Evolutionary conservation across 169 alveolate genomes (phyloP).

Genomic region (Eimeria maxima): DNA sequence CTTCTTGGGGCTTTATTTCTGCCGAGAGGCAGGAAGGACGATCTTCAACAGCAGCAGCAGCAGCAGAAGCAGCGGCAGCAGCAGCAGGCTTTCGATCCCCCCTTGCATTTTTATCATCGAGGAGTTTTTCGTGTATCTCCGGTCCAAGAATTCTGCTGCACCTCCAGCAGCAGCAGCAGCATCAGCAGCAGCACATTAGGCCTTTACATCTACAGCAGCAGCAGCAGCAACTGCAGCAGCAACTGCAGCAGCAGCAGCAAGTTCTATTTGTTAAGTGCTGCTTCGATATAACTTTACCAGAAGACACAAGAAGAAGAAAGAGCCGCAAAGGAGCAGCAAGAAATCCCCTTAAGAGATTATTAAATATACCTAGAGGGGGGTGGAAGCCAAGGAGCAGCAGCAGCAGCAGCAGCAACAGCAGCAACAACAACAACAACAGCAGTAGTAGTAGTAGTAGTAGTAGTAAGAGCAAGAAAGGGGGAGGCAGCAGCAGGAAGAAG

Average conservation of each 20-base stretch:
- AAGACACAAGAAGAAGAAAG: constrained; percentile 28
- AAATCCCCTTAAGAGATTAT: constrained; percentile 25
- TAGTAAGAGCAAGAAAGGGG: no score
- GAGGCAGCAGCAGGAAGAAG: not conserved
- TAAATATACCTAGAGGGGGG: constrained; percentile 60
- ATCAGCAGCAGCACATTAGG: not conserved
- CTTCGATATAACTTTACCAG: constrained; percentile 45
- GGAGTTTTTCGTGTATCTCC: not conserved
- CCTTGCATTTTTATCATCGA: not conserved
- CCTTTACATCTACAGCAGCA: not conserved
- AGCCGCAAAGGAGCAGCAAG: constrained; percentile 53
- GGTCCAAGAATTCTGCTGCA: not conserved
- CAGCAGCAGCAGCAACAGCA: constrained; percentile 52
- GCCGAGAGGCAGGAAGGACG: not conserved
- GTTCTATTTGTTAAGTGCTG: constrained; percentile 47
- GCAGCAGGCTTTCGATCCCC: not conserved
- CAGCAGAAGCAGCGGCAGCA: constrained; percentile 43
- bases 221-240: constrained; percentile 3
- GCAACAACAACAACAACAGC: not conserved
- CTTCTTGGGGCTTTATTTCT: not conserved
- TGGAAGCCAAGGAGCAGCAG: constrained; percentile 51
- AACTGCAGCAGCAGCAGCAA: constrained; percentile 18
- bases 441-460: no score
- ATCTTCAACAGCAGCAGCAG: constrained; percentile 7
- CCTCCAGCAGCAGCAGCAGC: constrained; percentile 2